Evolutionary conservation across 2,329 filamentous ascomycete genomes (phyloP).

Genomic region (Epicoccum nigrum): DNA sequence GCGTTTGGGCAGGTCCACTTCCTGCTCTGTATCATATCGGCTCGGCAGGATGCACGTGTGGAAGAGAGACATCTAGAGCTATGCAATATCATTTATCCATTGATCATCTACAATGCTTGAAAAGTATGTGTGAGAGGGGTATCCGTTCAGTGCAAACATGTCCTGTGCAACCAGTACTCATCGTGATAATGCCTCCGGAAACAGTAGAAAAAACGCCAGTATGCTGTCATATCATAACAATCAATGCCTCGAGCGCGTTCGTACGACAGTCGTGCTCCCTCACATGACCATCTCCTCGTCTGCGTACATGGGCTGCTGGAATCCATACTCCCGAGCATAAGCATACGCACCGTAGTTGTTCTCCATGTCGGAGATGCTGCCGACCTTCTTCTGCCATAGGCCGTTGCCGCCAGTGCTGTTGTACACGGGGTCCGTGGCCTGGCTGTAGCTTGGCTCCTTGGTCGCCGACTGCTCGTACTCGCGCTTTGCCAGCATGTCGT

Average conservation of each 20-base stretch:
- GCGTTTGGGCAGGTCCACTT: constrained; percentile 17
- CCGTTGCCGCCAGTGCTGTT: constrained; percentile 47
- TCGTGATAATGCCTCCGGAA: background rate
- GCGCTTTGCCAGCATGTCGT: constrained; percentile 70
- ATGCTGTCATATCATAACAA: constrained; percentile 4
- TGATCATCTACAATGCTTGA: background rate
- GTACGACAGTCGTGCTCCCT: background rate
- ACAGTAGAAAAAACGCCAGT: constrained; percentile 2
- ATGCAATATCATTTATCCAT: constrained; percentile 6
- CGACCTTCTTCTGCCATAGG: constrained; percentile 56
- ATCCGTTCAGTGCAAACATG: constrained; percentile 6
- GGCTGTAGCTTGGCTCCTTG: constrained; percentile 54
- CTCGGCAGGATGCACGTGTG: background rate
- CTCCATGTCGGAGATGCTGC: constrained; percentile 61
- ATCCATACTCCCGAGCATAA: constrained; percentile 58
- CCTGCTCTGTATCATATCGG: constrained; percentile 18
- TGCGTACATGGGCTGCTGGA: constrained; percentile 35
- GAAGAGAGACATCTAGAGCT: background rate
- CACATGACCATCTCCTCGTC: constrained; percentile 52
- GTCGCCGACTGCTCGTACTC: constrained; percentile 65
- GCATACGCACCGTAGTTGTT: constrained; percentile 70
- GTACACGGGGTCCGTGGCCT: constrained; percentile 74
- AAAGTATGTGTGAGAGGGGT: constrained; percentile 1
- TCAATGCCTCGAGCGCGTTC: too few species aligned
- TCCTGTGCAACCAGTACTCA: background rate